A percentile compares a stretch with the other conserved stretches of the same genome.
phyloP scores from a whole-genome alignment of 208 protist species.

The Crithidia brevicula region DNA sequence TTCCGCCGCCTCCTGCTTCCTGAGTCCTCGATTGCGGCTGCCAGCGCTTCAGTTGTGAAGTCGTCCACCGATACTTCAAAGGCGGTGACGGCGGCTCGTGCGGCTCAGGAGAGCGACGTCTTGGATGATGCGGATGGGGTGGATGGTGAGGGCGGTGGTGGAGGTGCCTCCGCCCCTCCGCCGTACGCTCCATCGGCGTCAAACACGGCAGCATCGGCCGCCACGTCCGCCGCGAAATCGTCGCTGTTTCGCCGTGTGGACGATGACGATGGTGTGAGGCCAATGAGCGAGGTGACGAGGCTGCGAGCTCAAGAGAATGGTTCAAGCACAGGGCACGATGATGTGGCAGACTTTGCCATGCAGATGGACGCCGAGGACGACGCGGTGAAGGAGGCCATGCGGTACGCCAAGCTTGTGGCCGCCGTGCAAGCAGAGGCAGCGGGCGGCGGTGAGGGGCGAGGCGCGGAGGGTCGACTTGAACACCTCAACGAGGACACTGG shows the following conservation, averaged over 20 bases:
- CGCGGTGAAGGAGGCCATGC: constrained; percentile 71
- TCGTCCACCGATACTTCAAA: neutral
- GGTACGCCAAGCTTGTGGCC: constrained; percentile 42
- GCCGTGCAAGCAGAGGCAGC: constrained; percentile 26
- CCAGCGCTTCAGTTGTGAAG: neutral
- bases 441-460: neutral
- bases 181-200: constrained; percentile 2
- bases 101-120: constrained; percentile 5
- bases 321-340: neutral
- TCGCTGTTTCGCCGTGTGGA: constrained; percentile 19
- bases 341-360: constrained; percentile 25
- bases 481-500: too few species aligned
- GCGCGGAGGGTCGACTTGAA: too few species aligned
- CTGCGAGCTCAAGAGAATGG: neutral
- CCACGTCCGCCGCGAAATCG: neutral
- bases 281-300: neutral
- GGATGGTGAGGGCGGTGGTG: neutral
- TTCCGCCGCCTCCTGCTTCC: constrained; percentile 27
- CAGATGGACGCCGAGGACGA: constrained; percentile 62
- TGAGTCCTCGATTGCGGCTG: neutral
- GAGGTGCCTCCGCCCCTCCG: neutral
- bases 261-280: constrained; percentile 4
- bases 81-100: neutral
- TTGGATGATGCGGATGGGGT: constrained; percentile 24
- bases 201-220: neutral